Evolutionary conservation across 148 eudicot genomes (phyloP).

Genomic region (Cornus kousa): DNA sequence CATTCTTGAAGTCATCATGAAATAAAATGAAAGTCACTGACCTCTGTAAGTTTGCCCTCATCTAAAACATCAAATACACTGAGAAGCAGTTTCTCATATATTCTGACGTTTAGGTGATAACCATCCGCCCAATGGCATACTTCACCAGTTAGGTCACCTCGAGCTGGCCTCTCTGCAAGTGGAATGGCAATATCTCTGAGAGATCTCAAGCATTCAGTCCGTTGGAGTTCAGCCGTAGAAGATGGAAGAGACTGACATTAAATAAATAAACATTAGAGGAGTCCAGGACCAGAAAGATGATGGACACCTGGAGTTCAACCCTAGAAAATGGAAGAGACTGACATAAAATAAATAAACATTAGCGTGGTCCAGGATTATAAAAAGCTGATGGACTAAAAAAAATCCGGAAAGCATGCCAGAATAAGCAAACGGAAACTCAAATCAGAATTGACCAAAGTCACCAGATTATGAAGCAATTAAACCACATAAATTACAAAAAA

Average conservation of each 20-base stretch:
- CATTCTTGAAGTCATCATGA: background rate
- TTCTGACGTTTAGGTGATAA: conserved; percentile 90
- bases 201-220: conserved; percentile 90
- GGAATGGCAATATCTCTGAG: conserved; percentile 79
- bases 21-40: conserved; percentile 25
- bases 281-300: background rate
- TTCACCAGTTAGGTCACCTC: conserved; percentile 99
- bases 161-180: conserved; percentile 98
- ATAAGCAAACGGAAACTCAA: background rate
- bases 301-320: conserved; percentile 76
- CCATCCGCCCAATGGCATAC: conserved; percentile 99
- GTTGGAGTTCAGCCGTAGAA: conserved; percentile 77
- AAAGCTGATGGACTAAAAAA: conserved; percentile 4
- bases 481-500: background rate
- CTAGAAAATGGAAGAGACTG: conserved; percentile 82
- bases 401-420: background rate
- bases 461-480: background rate
- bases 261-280: conserved; percentile 7
- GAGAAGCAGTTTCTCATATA: conserved; percentile 90
- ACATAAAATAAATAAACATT: conserved; percentile 4
- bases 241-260: conserved; percentile 73
- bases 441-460: background rate
- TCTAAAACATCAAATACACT: conserved; percentile 96
- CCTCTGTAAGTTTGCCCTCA: conserved; percentile 99
- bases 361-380: conserved; percentile 6